A percentile compares a stretch with the other conserved stretches of the same genome.
Evolutionary conservation across 179 eudicot species (phyloP).

Genomic region (Carnegiea gigantea): DNA sequence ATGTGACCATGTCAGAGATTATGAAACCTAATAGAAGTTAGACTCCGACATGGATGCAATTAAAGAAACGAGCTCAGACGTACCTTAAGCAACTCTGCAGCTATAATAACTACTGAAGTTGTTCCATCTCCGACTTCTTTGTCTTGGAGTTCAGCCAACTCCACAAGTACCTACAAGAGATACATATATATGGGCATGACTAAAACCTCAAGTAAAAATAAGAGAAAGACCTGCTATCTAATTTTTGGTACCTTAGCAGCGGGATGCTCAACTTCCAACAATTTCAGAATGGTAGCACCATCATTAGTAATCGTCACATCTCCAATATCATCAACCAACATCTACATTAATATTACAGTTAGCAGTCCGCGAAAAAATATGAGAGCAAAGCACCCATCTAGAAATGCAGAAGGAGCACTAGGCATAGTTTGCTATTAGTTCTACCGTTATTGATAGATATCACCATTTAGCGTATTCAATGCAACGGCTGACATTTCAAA

Average conservation of each 20-base stretch:
- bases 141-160: constrained; percentile 97
- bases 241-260: constrained; percentile 78
- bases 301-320: constrained; percentile 98
- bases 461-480: neutral
- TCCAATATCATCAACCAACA: constrained; percentile 98
- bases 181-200: neutral
- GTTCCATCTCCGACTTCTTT: constrained; percentile 99
- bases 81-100: constrained; percentile 95
- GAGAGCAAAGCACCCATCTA: neutral
- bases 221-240: neutral
- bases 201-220: neutral
- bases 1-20: neutral
- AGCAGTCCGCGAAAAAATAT: neutral
- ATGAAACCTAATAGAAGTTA: neutral
- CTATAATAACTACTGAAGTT: constrained; percentile 88
- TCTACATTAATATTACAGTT: constrained; percentile 35
- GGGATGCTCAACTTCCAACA: constrained; percentile 99
- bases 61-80: neutral
- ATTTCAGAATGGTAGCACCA: constrained; percentile 94
- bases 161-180: constrained; percentile 68
- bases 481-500: neutral
- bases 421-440: neutral
- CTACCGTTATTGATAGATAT: neutral
- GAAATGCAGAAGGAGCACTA: neutral
- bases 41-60: neutral